Conservation (phyloP, 257 asterid genomes). For the Jasminum sambac region DNA sequence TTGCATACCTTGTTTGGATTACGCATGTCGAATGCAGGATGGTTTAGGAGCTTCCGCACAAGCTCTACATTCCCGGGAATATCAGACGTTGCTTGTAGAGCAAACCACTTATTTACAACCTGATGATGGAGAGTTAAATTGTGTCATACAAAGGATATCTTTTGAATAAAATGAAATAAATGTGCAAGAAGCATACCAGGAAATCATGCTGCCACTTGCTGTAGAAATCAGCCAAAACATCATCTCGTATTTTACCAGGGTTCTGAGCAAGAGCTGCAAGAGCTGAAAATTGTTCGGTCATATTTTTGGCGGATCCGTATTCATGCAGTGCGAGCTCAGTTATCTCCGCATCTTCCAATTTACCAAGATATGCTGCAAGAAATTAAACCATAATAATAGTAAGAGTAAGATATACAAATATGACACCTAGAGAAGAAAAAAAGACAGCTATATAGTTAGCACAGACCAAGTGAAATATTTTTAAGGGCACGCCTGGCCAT, state of each 20-base stretch:
- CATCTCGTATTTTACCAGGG: conserved; percentile 71
- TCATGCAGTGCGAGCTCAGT: conserved; percentile 72
- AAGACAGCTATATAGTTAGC: background rate
- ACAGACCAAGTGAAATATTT: conserved; percentile 68
- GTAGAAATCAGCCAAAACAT: conserved; percentile 81
- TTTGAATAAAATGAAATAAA: background rate
- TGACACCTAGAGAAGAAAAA: background rate
- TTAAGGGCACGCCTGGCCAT: conserved; percentile 83
- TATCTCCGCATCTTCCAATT: conserved; percentile 55
- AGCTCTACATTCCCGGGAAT: conserved; percentile 75
- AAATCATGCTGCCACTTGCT: conserved; percentile 80
- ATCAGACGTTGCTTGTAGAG: conserved; percentile 72
- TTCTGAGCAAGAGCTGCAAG: conserved; percentile 79
- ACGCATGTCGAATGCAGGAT: conserved; percentile 76
- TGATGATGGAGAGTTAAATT: conserved; percentile 14
- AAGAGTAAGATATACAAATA: conserved; percentile 20
- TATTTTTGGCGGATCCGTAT: conserved; percentile 72
- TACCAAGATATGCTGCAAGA: conserved; percentile 71
- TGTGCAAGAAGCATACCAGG: conserved; percentile 56
- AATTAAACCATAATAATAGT: background rate
- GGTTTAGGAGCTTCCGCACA: conserved; percentile 64
- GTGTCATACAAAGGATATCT: background rate
- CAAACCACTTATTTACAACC: conserved; percentile 80
- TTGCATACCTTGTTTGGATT: conserved; percentile 75
- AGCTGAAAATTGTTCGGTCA: conserved; percentile 92